Evolutionary conservation across 805 yeast genomes (phyloP).

Genomic region (Pichia kluyveri): DNA sequence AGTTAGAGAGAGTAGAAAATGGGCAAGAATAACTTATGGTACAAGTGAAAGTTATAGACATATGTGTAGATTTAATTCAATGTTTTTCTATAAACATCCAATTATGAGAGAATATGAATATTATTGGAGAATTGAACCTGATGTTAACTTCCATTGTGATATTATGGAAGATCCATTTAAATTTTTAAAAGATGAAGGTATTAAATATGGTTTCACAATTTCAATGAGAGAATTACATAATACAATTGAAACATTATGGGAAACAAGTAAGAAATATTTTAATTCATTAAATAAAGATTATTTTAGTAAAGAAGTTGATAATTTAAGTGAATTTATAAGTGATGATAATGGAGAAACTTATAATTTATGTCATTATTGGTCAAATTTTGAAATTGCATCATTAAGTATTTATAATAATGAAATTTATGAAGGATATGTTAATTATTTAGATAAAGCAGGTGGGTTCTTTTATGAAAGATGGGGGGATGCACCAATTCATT

Average conservation of each 20-base stretch:
- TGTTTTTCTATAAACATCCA: constrained; percentile 49
- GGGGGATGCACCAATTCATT: constrained; percentile 67
- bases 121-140: constrained; percentile 58
- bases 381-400: constrained; percentile 69
- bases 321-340: constrained; percentile 49
- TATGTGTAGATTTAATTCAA: constrained; percentile 48
- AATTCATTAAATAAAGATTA: constrained; percentile 7
- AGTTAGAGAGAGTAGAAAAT: constrained; percentile 26
- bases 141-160: constrained; percentile 42
- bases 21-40: constrained; percentile 46
- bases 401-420: constrained; percentile 53
- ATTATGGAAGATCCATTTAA: constrained; percentile 47
- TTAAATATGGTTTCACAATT: constrained; percentile 45
- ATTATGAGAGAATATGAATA: constrained; percentile 43
- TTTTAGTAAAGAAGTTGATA: constrained; percentile 3
- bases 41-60: constrained; percentile 60
- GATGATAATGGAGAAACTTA: constrained; percentile 56
- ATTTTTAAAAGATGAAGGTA: constrained; percentile 40
- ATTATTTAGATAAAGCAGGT: constrained; percentile 55
- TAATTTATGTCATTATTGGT: constrained; percentile 77
- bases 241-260: constrained; percentile 47
- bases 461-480: constrained; percentile 84
- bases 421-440: constrained; percentile 50
- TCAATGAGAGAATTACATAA: constrained; percentile 41
- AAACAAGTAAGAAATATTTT: constrained; percentile 35